Base-by-base conservation (phyloP, 768 basidiomycete genomes). In the Mycena pura region DNA sequence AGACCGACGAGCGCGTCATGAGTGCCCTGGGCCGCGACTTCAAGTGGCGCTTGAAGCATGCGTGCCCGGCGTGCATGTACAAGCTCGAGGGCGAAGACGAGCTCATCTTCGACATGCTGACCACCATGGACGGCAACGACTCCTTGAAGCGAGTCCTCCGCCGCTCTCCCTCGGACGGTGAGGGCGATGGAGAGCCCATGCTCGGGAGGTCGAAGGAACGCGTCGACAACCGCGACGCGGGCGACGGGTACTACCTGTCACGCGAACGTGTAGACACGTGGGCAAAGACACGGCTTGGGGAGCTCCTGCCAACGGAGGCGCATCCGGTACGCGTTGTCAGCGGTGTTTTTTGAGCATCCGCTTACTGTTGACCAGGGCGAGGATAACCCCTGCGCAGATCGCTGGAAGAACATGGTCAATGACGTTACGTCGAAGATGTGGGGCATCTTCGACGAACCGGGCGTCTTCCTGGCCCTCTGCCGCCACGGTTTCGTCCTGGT, bases 381-480 rank as follows among this genome's bases (percentile, higher is more conserved):
- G 25, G 63, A 59, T 14, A 62, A 56, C 25, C 60, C 57, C 3
- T 70, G 69, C 39, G 41, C 54, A 14, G 60, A 66, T 9, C 22
- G 57, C 1, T 70, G 69, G 69, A 60, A 62, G 39, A 64, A 63
- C 19, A 53, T 64, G 44, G 6, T n/a, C n/a, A n/a, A n/a, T n/a
- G n/a, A n/a, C n/a, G 31, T 60, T 5, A 46, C 32, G 1, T 22
- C 40, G 59, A 69, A 63, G 24, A 75, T 74, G 72, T 78, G 73
- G 76, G 66, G 62, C 1, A 64, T 78, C 2, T 81, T 77, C 46
- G 61, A 74, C 2, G 76, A 80, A 66, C 71, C 76, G 0, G 77
- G 80, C 0, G 68, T 78, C 10, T 82, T 82, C 57, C 70, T 74
- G 0, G 48, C 62, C 57, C 70, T 70, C 9, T 80, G 78, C 57